Base-by-base conservation (phyloP, 169 alveolate species). In the Plasmodium vivax region DNA sequence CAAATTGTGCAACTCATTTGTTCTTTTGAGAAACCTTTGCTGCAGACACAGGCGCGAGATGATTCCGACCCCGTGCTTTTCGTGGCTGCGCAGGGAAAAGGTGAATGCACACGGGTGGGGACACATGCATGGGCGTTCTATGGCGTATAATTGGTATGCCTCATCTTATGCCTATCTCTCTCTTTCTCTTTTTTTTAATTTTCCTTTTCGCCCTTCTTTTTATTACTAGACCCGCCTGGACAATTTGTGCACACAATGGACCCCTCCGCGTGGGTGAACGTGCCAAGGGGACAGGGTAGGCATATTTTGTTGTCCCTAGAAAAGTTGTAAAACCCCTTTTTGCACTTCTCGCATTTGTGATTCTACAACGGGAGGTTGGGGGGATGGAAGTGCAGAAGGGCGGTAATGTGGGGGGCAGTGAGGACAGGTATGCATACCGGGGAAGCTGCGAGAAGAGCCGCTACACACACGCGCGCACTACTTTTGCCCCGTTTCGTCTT, bases 251-350 rank as follows among this genome's bases (percentile, higher is more conserved):
- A 87, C 9, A 58, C 56, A 7, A 87, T 23, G 36, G 94, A 87
- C 10, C 94, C 94, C 51, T 27, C 9, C 43, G 58, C 68, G 72
- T 75, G 23, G 82, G 77, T 87, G 71, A 54, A 87, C 6, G 94
- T 87, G 14, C 94, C 94, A 27, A 87, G 62, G 81, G 94, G 88
- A 27, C 94, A 87, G 47, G 94, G 94, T 30, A 79, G 47, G n/a
- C 94, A 87, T 79, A 14, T 51, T 54, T 87, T 77, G 83, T 87
- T 87, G 9, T 54, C 88, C 81, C 94, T 77, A 10, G 94, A 87
- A 87, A 87, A 71, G 62, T 87, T 87, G 32, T 77, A 87, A 87
- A 87, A 87, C 27, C 94, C 94, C 56, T 51, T 27, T 87, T 87
- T 87, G 71, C 94, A 87, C 71, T 77, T 51, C 32, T 87, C 94